These are phyloP conservation scores for Sugiyamaella boreocaroliniensis DNA, from an alignment of 805 yeast species.

Conservation along the genomic window DNA sequence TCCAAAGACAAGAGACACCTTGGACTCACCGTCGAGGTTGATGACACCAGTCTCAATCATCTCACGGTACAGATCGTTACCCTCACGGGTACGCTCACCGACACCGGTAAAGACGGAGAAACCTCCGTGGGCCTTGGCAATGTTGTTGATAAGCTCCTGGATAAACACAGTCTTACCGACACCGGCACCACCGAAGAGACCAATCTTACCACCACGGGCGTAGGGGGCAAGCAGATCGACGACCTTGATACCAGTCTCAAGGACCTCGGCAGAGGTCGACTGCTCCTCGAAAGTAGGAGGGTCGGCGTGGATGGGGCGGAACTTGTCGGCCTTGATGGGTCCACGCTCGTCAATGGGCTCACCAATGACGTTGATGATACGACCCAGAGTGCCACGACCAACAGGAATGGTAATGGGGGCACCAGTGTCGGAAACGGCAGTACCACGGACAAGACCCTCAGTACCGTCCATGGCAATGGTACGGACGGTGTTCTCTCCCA, in stretches of 20 bases:
- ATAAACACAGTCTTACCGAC: constrained; percentile 99
- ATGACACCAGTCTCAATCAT: constrained; percentile 99
- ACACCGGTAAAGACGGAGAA: constrained; percentile 99
- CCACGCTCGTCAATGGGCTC: constrained; percentile 99
- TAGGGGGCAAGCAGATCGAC: constrained; percentile 98
- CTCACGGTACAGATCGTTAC: constrained; percentile 99
- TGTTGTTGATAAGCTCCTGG: constrained; percentile 99
- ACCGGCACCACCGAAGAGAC: constrained; percentile 99
- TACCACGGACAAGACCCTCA: constrained; percentile 99
- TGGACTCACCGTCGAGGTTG: constrained; percentile 98
- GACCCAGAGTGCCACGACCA: constrained; percentile 98
- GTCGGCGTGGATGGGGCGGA: constrained; percentile 98
- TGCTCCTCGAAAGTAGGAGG: constrained; percentile 96
- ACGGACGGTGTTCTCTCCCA: constrained; percentile 99
- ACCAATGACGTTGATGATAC: constrained; percentile 96
- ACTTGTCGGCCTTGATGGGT: constrained; percentile 86
- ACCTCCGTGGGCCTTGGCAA: constrained; percentile 99
- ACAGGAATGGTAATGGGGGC: constrained; percentile 98
- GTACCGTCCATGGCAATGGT: constrained; percentile 99
- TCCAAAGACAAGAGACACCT: constrained; percentile 98
- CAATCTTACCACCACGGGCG: constrained; percentile 99
- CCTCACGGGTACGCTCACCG: constrained; percentile 99
- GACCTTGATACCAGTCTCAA: constrained; percentile 99
- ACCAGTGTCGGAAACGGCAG: constrained; percentile 87
- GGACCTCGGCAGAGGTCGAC: constrained; percentile 95